Evolutionary conservation across 1,139 yeast species (phyloP).

Genomic region (Taiozyma sp.): DNA sequence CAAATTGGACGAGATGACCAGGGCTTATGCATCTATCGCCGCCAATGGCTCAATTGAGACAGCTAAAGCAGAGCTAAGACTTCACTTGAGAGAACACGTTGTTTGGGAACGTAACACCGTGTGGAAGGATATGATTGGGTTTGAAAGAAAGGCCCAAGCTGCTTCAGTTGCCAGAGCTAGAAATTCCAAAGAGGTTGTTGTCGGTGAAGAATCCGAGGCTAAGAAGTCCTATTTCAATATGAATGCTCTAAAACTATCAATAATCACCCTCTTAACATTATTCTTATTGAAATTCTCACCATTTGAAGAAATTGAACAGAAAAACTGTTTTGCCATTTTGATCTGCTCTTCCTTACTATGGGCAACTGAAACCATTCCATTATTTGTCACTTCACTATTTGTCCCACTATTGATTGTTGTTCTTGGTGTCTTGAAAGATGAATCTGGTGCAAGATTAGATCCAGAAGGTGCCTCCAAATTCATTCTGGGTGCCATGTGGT

Average conservation of each 20-base stretch:
- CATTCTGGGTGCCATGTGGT: constrained; percentile 89
- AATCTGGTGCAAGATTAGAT: constrained; percentile 46
- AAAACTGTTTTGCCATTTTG: constrained; percentile 79
- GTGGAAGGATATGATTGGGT: constrained; percentile 93
- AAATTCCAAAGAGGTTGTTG: constrained; percentile 20
- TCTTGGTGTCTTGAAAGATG: constrained; percentile 61
- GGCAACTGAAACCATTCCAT: constrained; percentile 93
- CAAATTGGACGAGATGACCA: constrained; percentile 41
- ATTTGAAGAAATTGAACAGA: constrained; percentile 57
- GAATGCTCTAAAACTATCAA: constrained; percentile 35
- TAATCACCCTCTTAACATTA: constrained; percentile 42
- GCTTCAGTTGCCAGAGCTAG: constrained; percentile 35
- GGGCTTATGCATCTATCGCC: constrained; percentile 43
- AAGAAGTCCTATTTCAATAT: constrained; percentile 16
- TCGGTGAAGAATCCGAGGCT: constrained; percentile 19
- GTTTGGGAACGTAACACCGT: constrained; percentile 97
- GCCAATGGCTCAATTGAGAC: constrained; percentile 34
- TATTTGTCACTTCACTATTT: constrained; percentile 77
- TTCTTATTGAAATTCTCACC: constrained; percentile 53
- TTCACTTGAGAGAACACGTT: constrained; percentile 83
- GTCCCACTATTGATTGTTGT: constrained; percentile 78
- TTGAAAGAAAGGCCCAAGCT: constrained; percentile 69
- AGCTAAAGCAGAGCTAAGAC: constrained; percentile 64
- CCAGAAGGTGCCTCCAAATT: constrained; percentile 71
- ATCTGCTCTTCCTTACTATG: constrained; percentile 77